These are phyloP conservation scores for Colletotrichum somersetense DNA, from an alignment of 2,329 filamentous ascomycete genomes.

Conservation along the genomic window DNA sequence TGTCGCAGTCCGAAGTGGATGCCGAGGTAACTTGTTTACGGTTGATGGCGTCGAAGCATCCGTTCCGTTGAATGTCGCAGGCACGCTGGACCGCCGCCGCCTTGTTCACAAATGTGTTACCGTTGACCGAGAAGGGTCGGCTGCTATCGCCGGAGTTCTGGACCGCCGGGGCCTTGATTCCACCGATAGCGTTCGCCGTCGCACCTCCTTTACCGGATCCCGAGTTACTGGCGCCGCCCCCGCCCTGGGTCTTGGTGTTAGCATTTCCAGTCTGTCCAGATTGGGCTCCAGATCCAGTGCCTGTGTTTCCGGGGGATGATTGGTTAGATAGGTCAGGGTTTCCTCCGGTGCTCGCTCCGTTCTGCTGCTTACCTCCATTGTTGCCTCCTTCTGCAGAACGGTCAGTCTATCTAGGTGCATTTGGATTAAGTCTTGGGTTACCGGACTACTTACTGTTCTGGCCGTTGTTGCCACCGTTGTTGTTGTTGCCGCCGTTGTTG, in stretches of 20 bases:
- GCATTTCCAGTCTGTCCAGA: slow-evolving; percentile 34
- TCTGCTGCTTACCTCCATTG: slow-evolving; percentile 23
- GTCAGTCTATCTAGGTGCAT: slow-evolving; percentile 6
- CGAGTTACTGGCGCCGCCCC: slow-evolving; percentile 37
- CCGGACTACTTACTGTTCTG: slow-evolving; percentile 1
- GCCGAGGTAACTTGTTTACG: slow-evolving; percentile 56
- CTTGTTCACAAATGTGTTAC: slow-evolving; percentile 68
- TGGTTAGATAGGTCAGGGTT: slow-evolving; percentile 25
- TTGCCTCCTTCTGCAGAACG: slow-evolving; percentile 16
- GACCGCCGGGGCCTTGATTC: slow-evolving; percentile 64
- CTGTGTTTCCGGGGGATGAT: slow-evolving; percentile 28
- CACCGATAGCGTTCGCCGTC: slow-evolving; percentile 58
- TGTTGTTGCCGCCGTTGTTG: slow-evolving; percentile 39
- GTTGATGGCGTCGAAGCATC: slow-evolving; percentile 70
- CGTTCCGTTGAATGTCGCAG: slow-evolving; percentile 74
- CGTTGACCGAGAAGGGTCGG: slow-evolving; percentile 69
- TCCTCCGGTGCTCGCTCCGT: slow-evolving; percentile 8
- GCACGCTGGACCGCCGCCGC: slow-evolving; percentile 69
- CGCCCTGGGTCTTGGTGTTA: slow-evolving; percentile 35
- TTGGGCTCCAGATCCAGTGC: slow-evolving; percentile 35
- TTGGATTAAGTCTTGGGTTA: not conserved
- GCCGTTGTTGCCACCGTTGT: slow-evolving; percentile 28
- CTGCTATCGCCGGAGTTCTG: slow-evolving; percentile 59
- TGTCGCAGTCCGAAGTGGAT: slow-evolving; percentile 64
- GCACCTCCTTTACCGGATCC: slow-evolving; percentile 47